phyloP scores from a whole-genome alignment of 176 grass and related monocot species.

The Musa beccarii region DNA sequence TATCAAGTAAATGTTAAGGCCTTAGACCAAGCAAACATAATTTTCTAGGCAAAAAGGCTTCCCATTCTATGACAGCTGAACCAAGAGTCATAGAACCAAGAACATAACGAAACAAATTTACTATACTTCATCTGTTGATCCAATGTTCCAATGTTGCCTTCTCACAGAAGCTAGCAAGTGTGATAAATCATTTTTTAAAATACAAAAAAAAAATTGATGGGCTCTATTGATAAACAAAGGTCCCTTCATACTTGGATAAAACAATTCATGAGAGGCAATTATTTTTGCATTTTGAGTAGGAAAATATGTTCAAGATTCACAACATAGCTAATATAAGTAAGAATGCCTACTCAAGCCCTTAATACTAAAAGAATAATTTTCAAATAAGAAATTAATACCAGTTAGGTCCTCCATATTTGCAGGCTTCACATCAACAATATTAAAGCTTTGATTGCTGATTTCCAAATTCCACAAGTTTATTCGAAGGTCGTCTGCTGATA shows the following conservation, averaged over 20 bases:
- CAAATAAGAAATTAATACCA: not conserved
- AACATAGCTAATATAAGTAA: not conserved
- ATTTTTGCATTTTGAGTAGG: too few species aligned
- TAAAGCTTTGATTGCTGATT: slow-evolving; percentile 13
- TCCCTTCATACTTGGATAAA: too few species aligned
- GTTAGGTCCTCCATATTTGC: slow-evolving; percentile 15
- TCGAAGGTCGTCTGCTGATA: slow-evolving; percentile 9
- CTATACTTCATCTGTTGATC: too few species aligned
- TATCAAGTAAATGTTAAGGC: not conserved
- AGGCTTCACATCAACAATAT: slow-evolving; percentile 13
- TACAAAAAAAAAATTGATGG: too few species aligned
- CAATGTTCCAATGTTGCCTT: not conserved
- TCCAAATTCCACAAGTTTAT: slow-evolving; percentile 12
- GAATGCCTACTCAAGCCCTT: not conserved
- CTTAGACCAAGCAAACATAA: not conserved
- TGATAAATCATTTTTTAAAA: not conserved
- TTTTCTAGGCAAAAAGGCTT: not conserved
- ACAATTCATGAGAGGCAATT: too few species aligned
- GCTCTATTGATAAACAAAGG: too few species aligned
- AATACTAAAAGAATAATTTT: not conserved
- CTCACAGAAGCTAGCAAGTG: not conserved
- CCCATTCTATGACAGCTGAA: too few species aligned
- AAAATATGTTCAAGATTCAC: not conserved
- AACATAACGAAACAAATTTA: not conserved
- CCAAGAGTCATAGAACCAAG: not conserved